These are phyloP conservation scores for Penicillium oxalicum DNA, from an alignment of 2,329 filamentous ascomycete species.

Conservation along the genomic window DNA sequence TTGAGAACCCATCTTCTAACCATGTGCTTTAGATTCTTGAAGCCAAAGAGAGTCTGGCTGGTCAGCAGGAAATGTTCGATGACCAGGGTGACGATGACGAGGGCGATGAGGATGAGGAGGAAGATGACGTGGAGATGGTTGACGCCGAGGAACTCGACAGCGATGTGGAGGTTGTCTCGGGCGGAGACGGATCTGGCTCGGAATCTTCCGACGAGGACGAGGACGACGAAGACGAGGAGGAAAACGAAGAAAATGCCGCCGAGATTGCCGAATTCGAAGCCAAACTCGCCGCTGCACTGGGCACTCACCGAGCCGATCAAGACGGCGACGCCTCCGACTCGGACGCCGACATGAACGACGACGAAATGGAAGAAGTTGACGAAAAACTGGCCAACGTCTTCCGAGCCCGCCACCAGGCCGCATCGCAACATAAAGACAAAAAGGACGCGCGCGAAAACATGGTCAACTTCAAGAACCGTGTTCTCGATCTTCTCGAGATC, in stretches of 20 bases:
- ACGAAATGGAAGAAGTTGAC: conserved; percentile 89
- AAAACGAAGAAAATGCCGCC: conserved; percentile 43
- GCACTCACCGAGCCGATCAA: conserved; percentile 58
- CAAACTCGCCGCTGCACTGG: conserved; percentile 70
- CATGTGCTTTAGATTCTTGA: conserved; percentile 59
- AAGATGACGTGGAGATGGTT: conserved; percentile 47
- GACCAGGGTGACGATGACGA: conserved; percentile 55
- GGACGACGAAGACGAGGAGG: conserved; percentile 38
- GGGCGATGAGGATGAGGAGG: conserved; percentile 12
- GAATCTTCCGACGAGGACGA: conserved; percentile 38
- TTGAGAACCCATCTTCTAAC: conserved; percentile 25
- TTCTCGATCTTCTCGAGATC: conserved; percentile 79
- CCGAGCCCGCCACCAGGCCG: conserved; percentile 63
- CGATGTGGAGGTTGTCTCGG: conserved; percentile 37
- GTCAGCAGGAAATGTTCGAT: conserved; percentile 81
- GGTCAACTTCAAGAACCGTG: conserved; percentile 88
- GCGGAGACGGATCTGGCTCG: conserved; percentile 29
- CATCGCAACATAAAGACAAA: conserved; percentile 72
- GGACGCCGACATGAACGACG: conserved; percentile 91
- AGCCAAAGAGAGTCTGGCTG: conserved; percentile 72
- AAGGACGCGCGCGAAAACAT: conserved; percentile 84
- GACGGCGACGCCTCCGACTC: conserved; percentile 54
- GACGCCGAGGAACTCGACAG: conserved; percentile 40
- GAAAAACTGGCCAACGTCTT: conserved; percentile 79
- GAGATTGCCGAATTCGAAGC: conserved; percentile 62